Evolutionary conservation across 352 stramenopile species (phyloP), one percentile per base, ranked within the genome.

Genomic region (Globisporangium heterothallicum): DNA sequence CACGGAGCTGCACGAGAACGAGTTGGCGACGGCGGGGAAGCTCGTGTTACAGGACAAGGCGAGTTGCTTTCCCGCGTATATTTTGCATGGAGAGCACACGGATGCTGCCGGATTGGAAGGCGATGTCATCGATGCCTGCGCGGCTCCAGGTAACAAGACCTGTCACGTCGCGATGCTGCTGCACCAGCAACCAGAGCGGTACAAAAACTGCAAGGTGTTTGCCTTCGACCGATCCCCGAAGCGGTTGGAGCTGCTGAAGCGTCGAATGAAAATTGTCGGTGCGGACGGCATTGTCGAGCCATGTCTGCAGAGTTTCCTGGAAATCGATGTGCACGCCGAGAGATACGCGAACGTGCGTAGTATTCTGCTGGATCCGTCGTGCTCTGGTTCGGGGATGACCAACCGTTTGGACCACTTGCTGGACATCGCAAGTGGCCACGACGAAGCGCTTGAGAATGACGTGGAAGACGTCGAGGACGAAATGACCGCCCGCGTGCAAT

Each of bases 141-240:
- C 96, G 6, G 96, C 97, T 14, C 97, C 97, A 8, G 97, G 97
- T 14, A 99, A 99, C 74, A 99, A 99, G 73, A 99, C 97, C 16
- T 97, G 88, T 64, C 96, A 99, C 70, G 70, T 97, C 13, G 96
- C 96, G 12, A 92, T 98, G 54, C 68, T 98, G 19, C 42, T 98
- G 9, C 49, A 67, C 19, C 68, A 78, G 44, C 70, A 87, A 80
- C 85, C 79, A 54, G 61, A 62, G 34, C 49, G 79, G 6, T 76
- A 53, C 70, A 65, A 53, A 10, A 57, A 53, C 25, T 85, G 78
- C 46, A 89, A 85, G 43, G 88, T 99, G 36, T 95, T 98, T 62
- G 96, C 95, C 10, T 97, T 98, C 44, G 96, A 99, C 58, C 87
- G 94, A 27, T 94, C 77, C 22, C 61, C 76, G 6, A 79, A 92